Conservation (phyloP, 2,329 filamentous ascomycete species). For the Esteya vermicola region DNA sequence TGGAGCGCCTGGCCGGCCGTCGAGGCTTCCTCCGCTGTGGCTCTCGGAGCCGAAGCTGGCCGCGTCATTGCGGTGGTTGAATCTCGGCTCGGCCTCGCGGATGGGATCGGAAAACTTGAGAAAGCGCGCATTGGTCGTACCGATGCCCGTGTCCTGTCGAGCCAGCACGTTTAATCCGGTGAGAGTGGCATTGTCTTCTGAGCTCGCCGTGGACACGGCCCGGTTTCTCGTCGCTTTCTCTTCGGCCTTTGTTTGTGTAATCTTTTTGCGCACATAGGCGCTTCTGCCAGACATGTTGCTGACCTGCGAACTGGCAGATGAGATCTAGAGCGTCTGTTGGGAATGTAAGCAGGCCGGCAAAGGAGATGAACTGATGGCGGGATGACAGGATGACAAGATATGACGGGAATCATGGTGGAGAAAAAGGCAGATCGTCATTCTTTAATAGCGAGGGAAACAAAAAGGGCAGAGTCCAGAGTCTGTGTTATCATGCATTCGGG, state of each 20-base stretch:
- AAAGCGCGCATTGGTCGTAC: slow-evolving; percentile 27
- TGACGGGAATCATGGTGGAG: too few species aligned
- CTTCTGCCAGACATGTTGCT: slow-evolving; percentile 44
- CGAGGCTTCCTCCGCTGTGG: slow-evolving; percentile 23
- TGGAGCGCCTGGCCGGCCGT: slow-evolving; percentile 16
- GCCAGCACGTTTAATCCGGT: slow-evolving; percentile 22
- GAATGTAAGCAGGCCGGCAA: too few species aligned
- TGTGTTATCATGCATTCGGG: too few species aligned
- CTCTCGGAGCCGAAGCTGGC: slow-evolving; percentile 17
- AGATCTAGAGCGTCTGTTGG: not conserved
- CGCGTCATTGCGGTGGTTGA: slow-evolving; percentile 14
- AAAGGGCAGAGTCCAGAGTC: too few species aligned
- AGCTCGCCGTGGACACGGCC: slow-evolving; percentile 22
- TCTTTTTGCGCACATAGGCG: slow-evolving; percentile 44
- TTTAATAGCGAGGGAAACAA: too few species aligned
- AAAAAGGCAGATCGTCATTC: too few species aligned
- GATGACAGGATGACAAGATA: too few species aligned
- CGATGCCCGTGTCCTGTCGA: slow-evolving; percentile 25
- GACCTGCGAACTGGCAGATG: too few species aligned
- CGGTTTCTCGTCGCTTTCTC: slow-evolving; percentile 15
- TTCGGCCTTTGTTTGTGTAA: slow-evolving; percentile 29
- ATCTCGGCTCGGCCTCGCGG: slow-evolving; percentile 18
- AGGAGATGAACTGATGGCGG: too few species aligned
- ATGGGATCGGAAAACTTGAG: slow-evolving; percentile 29
- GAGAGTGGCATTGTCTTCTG: slow-evolving; percentile 24